Base-by-base conservation (phyloP, 306 rosid species). In the Spatholobus suberectus region DNA sequence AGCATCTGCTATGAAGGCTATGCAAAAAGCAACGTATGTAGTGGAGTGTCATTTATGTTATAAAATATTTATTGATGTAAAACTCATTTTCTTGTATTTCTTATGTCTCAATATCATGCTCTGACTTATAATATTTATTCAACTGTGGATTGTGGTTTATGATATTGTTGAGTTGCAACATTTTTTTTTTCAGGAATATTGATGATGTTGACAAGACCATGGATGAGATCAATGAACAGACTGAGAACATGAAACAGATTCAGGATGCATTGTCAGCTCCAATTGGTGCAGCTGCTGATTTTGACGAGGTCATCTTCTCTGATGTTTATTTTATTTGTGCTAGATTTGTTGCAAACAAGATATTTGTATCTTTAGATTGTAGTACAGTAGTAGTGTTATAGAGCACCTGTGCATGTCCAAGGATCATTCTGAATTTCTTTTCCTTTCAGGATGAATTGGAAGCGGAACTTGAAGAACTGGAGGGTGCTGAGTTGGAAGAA, bases 161-260 rank as follows among this genome's bases (percentile, higher is more conserved):
- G 75, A 74, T 40, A 70, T 81, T 51, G 40, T 24, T 82, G 58
- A 18, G 40, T 75, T 70, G 65, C 20, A 17, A 75, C 27, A 24
- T 69, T 29, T 20, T n/a, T 73, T 78, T 78, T 81, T 78, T 70
- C 67, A 96, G 99, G 89, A 96, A 94, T 81, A 96, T 96, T 41
- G 98, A 96, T 75, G 98, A 96, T 54, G 99, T 96, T 27, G 99
- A 96, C 86, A 94, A 96, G 86, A 92, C 98, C 72, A 94, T 96
- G 98, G 99, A 96, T 79, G 99, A 96, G 90, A 96, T 96, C 81
- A 96, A 96, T 81, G 99, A 96, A 82, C 99, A 96, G 83, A 96
- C 98, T 0, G 99, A 96, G 86, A 96, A 94, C 86, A 96, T 96
- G 99, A 96, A 96, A 76, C 96, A 90, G 91, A 96, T 96, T 70